These are phyloP conservation scores for Caloboletus inedulis DNA, from an alignment of 1,284 basidiomycete species.

Conservation along the genomic window DNA sequence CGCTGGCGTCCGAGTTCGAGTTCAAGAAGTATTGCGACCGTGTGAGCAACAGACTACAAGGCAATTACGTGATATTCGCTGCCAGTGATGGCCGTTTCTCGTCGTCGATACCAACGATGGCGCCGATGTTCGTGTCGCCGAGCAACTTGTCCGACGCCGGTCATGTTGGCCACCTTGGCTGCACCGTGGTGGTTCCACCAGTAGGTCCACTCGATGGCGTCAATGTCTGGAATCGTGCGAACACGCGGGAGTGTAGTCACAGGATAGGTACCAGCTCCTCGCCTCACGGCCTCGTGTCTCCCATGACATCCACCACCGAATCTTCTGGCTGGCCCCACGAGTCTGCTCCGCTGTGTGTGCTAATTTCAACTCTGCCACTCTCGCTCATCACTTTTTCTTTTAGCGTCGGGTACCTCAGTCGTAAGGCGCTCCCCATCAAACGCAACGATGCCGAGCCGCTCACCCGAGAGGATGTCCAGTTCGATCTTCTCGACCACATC, in stretches of 20 bases:
- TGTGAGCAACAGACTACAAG: slow-evolving; percentile 28
- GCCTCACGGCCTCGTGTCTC: slow-evolving; percentile 39
- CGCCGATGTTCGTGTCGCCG: slow-evolving; percentile 6
- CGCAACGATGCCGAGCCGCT: slow-evolving; percentile 74
- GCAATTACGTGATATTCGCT: slow-evolving; percentile 27
- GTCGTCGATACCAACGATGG: slow-evolving; percentile 17
- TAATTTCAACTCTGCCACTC: slow-evolving; percentile 4
- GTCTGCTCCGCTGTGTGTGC: slow-evolving; percentile 39
- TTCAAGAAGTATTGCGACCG: slow-evolving; percentile 10
- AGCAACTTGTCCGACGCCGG: slow-evolving; percentile 5
- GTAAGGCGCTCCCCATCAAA: slow-evolving; percentile 75
- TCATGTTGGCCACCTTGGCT: slow-evolving; percentile 5
- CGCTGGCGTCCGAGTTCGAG: background rate
- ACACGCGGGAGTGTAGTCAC: slow-evolving; percentile 25
- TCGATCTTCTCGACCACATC: slow-evolving; percentile 76
- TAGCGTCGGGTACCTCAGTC: slow-evolving; percentile 65
- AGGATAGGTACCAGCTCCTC: slow-evolving; percentile 22
- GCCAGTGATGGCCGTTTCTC: background rate
- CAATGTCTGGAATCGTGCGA: slow-evolving; percentile 30
- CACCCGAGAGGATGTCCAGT: slow-evolving; percentile 80
- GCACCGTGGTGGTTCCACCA: background rate
- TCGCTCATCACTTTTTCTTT: slow-evolving; percentile 19
- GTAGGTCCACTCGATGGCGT: slow-evolving; percentile 15
- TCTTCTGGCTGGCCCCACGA: slow-evolving; percentile 44
- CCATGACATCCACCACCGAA: slow-evolving; percentile 45